A percentile compares a stretch with the other conserved stretches of the same genome.
Conservation (phyloP, 768 basidiomycete genomes). For the Lepiota brunneoincarnata region DNA sequence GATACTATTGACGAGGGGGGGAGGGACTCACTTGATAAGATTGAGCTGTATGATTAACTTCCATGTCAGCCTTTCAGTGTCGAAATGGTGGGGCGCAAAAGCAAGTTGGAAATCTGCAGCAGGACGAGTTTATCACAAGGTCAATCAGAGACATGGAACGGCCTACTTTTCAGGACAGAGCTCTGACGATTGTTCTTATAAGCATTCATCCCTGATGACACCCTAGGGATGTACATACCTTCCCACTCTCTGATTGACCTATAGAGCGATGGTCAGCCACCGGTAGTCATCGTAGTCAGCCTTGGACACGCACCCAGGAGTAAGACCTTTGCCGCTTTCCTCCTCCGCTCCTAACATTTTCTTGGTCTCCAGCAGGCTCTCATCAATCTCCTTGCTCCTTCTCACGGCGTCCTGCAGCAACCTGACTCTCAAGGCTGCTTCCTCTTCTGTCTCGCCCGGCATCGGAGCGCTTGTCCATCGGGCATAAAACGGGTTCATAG, state of each 20-base stretch:
- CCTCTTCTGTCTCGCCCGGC: constrained; percentile 30
- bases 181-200: constrained; percentile 30
- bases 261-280: background rate
- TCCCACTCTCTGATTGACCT: constrained; percentile 65
- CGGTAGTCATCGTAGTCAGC: background rate
- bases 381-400: constrained; percentile 48
- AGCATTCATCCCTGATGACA: background rate
- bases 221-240: constrained; percentile 28
- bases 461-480: constrained; percentile 21
- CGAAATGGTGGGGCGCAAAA: constrained; percentile 61
- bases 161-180: constrained; percentile 46
- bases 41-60: constrained; percentile 67
- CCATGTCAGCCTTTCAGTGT: constrained; percentile 57
- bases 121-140: background rate
- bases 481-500: constrained; percentile 27
- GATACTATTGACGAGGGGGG: background rate
- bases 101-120: constrained; percentile 62
- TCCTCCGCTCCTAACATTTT: constrained; percentile 46
- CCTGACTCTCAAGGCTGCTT: constrained; percentile 31
- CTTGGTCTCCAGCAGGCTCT: constrained; percentile 40
- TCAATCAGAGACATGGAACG: background rate
- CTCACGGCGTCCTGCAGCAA: constrained; percentile 39
- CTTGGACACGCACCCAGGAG: constrained; percentile 41
- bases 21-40: constrained; percentile 48
- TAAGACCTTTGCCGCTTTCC: constrained; percentile 51